phyloP scores from a whole-genome alignment of 805 yeast genomes.

The Nakazawaea wickerhamii region DNA sequence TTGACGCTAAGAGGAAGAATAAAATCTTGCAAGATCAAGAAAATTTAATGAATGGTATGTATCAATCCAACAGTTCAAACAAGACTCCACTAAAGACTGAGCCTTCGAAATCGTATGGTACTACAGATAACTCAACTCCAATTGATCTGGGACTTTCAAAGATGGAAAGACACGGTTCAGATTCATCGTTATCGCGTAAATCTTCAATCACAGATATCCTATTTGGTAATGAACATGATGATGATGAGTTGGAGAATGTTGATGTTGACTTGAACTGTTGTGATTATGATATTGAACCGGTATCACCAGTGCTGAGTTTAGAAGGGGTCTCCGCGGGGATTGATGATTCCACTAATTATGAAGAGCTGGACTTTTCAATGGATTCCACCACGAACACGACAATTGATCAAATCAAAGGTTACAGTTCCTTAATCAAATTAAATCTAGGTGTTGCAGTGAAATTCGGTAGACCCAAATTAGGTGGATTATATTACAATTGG shows the following conservation, averaged over 20 bases:
- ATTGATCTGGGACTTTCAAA: slow-evolving; percentile 14
- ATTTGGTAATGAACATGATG: slow-evolving; percentile 32
- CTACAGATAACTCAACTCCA: slow-evolving; percentile 12
- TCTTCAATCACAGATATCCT: slow-evolving; percentile 18
- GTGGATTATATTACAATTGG: slow-evolving; percentile 51
- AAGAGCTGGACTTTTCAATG: slow-evolving; percentile 3
- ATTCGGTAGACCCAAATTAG: slow-evolving; percentile 51
- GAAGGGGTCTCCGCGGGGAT: slow-evolving; percentile 7
- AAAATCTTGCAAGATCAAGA: slow-evolving; percentile 23
- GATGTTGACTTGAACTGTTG: slow-evolving; percentile 44
- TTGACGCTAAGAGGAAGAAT: slow-evolving; percentile 22
- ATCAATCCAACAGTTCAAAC: background rate
- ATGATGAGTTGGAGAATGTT: slow-evolving; percentile 45
- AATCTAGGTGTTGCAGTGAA: slow-evolving; percentile 13
- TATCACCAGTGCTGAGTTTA: no score
- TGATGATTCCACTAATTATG: slow-evolving; percentile 2
- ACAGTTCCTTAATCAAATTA: slow-evolving; percentile 6
- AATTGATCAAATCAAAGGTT: background rate
- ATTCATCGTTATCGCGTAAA: slow-evolving; percentile 4
- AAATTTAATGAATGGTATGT: slow-evolving; percentile 17
- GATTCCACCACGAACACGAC: background rate
- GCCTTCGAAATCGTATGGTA: slow-evolving; percentile 12
- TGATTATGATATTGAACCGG: slow-evolving; percentile 14
- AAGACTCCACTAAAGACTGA: background rate
- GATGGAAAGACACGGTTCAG: slow-evolving; percentile 5